Percentiles rank a stretch among this genome's conserved stretches.
These are phyloP conservation scores for Anaeramoeba flamelloides DNA, from an alignment of 78 protist species.

Conservation along the genomic window DNA sequence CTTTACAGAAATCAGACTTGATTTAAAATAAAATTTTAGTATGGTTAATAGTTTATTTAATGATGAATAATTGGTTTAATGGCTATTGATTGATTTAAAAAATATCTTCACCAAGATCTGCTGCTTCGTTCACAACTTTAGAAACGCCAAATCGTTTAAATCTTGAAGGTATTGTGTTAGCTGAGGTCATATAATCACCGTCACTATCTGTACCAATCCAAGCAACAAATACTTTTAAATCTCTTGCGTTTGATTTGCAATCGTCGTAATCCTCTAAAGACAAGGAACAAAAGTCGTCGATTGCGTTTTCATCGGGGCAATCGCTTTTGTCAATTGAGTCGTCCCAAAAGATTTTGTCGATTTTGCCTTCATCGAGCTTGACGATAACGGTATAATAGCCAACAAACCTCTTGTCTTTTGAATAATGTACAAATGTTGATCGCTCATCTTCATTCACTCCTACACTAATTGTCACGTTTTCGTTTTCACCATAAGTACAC, in stretches of 20 bases:
- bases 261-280: not conserved
- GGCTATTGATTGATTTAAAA: no score
- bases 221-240: not conserved
- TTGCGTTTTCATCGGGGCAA: not conserved
- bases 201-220: constrained; percentile 2
- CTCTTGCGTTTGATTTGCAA: not conserved
- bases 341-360: not conserved
- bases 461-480: no score
- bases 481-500: no score
- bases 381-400: not conserved
- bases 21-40: no score
- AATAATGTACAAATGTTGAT: not conserved
- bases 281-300: not conserved
- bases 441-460: no score
- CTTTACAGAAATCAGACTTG: no score
- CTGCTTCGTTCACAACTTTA: not conserved
- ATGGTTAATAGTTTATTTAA: no score
- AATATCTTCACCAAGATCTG: no score
- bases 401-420: not conserved
- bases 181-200: not conserved
- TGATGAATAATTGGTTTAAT: no score
- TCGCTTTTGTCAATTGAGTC: not conserved
- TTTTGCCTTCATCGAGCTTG: not conserved
- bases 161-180: not conserved
- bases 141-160: not conserved